Evolutionary conservation across 129 eudicot genomes (phyloP), one percentile per base, ranked within the genome.

Genomic region (Cynara cardunculus): DNA sequence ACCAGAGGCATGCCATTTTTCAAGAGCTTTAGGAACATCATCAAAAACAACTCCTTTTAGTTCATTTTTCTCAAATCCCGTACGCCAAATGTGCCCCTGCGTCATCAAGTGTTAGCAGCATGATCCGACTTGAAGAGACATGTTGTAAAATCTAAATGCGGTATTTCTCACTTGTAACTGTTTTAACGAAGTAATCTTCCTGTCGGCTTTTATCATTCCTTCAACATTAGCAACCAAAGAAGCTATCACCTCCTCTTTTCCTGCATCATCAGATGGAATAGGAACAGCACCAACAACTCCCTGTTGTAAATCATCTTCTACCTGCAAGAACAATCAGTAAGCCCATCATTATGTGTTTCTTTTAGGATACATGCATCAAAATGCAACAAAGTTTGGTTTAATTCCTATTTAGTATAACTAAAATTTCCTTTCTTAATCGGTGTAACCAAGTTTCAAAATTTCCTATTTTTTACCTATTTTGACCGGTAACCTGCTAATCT

Each of bases 61-160:
- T 82, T 90, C 99, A 25, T 89, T 87, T 64, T 87, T 89, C 82
- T 85, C 78, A 67, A 90, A 95, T 69, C 99, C 99, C 0, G 99
- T 90, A 39, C 85, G 85, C 99, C 97, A 95, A 66, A 95, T 90
- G 79, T 95, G 97, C 64, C 99, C 99, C 99, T 95, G 85, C 26
- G 70, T 80, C 66, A 65, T 25, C 73, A 41, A 49, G 74, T 71
- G 21, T 87, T 64, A 83, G 89, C 71, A 31, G 24, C 25, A 3
- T 9, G 16, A 28, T 46, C 12, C 30, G 25, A 0, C 26, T 3
- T 25, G 13, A 62, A 74, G 14, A 28, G n/a, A 27, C 26, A 1
- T 70, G 68, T 35, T 49, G 24, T 16, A 19, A 34, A 72, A 30
- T n/a, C n/a, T n/a, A n/a, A n/a, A n/a, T n/a, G n/a, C n/a, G n/a